Evolutionary conservation across 2,329 filamentous ascomycete species (phyloP).

Genomic region (Tolypocladium tropicale): DNA sequence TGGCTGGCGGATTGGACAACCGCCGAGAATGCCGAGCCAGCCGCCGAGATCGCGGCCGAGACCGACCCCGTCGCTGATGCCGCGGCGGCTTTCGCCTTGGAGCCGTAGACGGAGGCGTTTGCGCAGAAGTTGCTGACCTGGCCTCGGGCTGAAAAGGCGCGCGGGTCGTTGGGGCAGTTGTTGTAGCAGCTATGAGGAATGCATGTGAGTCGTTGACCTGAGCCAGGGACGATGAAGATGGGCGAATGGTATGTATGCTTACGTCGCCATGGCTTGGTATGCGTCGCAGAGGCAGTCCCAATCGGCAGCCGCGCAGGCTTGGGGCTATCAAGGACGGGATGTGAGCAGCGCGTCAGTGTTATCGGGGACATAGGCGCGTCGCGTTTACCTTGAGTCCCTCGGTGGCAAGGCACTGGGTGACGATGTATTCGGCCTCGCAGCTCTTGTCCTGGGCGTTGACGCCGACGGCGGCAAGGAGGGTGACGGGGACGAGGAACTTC

Average conservation of each 20-base stretch:
- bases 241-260: conserved; percentile 11
- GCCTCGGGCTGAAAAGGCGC: conserved; percentile 20
- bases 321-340: conserved; percentile 16
- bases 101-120: conserved; percentile 32
- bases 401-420: conserved; percentile 30
- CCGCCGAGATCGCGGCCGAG: background rate
- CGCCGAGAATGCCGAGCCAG: no score
- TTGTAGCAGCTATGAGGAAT: conserved; percentile 35
- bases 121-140: conserved; percentile 34
- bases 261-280: conserved; percentile 35
- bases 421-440: conserved; percentile 37
- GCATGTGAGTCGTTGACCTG: conserved; percentile 1
- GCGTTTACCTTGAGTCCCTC: conserved; percentile 25
- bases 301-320: conserved; percentile 27
- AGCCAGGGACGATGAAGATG: background rate
- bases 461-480: conserved; percentile 25
- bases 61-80: conserved; percentile 3
- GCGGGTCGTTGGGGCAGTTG: conserved; percentile 43
- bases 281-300: conserved; percentile 37
- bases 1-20: conserved; percentile 12
- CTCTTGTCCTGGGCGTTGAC: conserved; percentile 20
- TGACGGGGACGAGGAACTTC: conserved; percentile 33
- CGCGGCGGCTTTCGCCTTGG: conserved; percentile 16
- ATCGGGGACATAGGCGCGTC: background rate
- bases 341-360: background rate